phyloP scores from a whole-genome alignment of 352 stramenopile species.

The Globisporangium takayamanum region DNA sequence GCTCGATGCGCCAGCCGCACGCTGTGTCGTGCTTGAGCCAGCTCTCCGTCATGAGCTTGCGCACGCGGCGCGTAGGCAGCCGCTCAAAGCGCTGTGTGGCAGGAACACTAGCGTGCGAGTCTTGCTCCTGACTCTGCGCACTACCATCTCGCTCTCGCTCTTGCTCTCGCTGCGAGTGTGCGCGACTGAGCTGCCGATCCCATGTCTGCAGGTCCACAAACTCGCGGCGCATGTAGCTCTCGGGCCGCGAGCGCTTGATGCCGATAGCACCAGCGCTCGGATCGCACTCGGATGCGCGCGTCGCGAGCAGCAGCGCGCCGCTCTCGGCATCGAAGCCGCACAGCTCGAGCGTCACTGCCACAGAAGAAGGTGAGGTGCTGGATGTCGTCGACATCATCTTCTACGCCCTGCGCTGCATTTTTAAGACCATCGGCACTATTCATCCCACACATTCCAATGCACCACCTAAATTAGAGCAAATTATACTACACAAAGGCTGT shows the following conservation, averaged over 20 bases:
- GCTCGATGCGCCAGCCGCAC: slow-evolving; percentile 44
- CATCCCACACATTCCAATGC: too few relatives aligned
- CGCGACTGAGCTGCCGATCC: slow-evolving; percentile 27
- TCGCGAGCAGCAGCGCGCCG: slow-evolving; percentile 25
- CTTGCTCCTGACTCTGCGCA: neutral
- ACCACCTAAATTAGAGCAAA: too few relatives aligned
- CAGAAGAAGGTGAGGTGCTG: too few relatives aligned
- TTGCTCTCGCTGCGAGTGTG: neutral
- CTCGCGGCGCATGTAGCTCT: slow-evolving; percentile 23
- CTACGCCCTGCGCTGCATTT: too few relatives aligned
- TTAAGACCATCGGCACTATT: too few relatives aligned
- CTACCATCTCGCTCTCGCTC: neutral
- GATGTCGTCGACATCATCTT: too few relatives aligned
- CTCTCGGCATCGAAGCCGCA: slow-evolving; percentile 27
- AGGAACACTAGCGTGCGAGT: neutral
- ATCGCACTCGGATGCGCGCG: neutral
- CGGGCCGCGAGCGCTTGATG: slow-evolving; percentile 4
- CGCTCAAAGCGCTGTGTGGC: slow-evolving; percentile 15
- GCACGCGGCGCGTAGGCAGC: slow-evolving; percentile 48
- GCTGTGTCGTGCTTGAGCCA: slow-evolving; percentile 39
- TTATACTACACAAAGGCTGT: too few relatives aligned
- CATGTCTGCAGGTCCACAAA: slow-evolving; percentile 36
- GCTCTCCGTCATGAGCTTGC: slow-evolving; percentile 41
- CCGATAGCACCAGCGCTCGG: neutral
- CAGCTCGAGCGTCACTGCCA: slow-evolving; percentile 19